Conservation (phyloP, 768 basidiomycete genomes). For the Albatrellus ellisii region DNA sequence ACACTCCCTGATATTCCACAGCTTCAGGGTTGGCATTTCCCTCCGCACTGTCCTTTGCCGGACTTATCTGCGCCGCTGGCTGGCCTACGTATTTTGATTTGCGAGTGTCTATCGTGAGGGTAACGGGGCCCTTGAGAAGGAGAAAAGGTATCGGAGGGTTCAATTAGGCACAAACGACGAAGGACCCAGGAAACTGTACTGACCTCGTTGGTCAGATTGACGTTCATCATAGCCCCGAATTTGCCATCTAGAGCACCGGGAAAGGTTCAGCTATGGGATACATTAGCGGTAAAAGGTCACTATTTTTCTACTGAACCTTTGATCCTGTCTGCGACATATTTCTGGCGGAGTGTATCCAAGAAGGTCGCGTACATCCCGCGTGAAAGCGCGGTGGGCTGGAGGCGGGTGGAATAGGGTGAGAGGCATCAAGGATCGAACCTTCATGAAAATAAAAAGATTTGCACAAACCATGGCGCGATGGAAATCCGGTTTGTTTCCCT, state of each 20-base stretch:
- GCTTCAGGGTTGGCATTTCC: background rate
- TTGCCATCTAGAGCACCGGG: constrained; percentile 50
- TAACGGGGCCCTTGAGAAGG: constrained; percentile 58
- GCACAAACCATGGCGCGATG: constrained; percentile 75
- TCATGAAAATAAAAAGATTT: background rate
- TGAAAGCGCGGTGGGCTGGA: constrained; percentile 53
- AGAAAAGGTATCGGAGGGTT: constrained; percentile 2
- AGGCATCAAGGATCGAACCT: background rate
- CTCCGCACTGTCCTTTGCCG: background rate
- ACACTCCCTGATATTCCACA: background rate
- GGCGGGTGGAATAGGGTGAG: too few species aligned
- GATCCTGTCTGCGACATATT: constrained; percentile 66
- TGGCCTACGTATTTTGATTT: constrained; percentile 53
- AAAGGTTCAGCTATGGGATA: constrained; percentile 7
- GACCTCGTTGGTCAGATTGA: constrained; percentile 80
- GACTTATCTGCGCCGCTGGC: constrained; percentile 1
- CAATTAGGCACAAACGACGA: constrained; percentile 5
- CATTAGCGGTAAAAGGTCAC: constrained; percentile 9
- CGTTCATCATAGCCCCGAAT: constrained; percentile 96
- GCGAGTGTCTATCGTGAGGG: constrained; percentile 72
- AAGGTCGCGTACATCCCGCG: constrained; percentile 61
- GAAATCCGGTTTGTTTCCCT: constrained; percentile 88
- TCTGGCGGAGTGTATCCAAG: constrained; percentile 46
- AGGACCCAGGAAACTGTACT: constrained; percentile 10
- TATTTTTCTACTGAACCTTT: too few species aligned